Base-by-base conservation (phyloP, 352 stramenopile genomes). In the Globisporangium emineosum region DNA sequence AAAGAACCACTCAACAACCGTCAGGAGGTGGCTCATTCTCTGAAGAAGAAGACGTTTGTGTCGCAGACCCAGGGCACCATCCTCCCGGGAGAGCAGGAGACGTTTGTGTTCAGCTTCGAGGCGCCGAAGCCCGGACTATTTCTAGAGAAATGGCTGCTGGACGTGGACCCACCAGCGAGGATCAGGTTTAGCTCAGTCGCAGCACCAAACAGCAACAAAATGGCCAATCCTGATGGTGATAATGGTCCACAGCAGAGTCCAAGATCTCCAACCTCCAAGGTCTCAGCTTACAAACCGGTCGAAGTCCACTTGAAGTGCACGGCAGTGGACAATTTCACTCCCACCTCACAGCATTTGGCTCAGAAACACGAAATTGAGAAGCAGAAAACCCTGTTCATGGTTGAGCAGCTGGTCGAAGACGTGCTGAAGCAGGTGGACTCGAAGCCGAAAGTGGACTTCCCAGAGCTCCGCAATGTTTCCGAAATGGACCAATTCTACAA, bases 71-170 rank as follows among this genome's bases (percentile, higher is more conserved):
- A 77, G n/a, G 83, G 76, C 19, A 76, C 70, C 4, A 43, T 90
- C 5, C 64, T 91, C n/a, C 84, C 86, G 0, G 72, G 75, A 15
- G 83, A 91, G 50, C 65, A 32, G 1, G 54, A 79, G n/a, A 59
- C 61, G 27, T 85, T 94, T 57, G 66, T 66, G 12, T 92, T 94
- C 60, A 82, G 71, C 12, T 94, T 93, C 50, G 40, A 67, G 25
- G 79, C 84, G 2, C 59, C 69, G 29, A 57, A 60, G 27, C 54
- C 82, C 27, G 83, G 86, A 4, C 49, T 86, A 8, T 91, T 79
- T 61, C 60, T 91, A 5, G 86, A 93, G 55, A 83, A 85, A 33
- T 94, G 86, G 86, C 37, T 86, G 13, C 60, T 94, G 3, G 76
- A 86, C 35, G 69, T 86, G 19, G 76, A 93, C 45, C 83, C 82